Conservation (phyloP, 1,139 yeast genomes). For the Fermentozyma sake region DNA sequence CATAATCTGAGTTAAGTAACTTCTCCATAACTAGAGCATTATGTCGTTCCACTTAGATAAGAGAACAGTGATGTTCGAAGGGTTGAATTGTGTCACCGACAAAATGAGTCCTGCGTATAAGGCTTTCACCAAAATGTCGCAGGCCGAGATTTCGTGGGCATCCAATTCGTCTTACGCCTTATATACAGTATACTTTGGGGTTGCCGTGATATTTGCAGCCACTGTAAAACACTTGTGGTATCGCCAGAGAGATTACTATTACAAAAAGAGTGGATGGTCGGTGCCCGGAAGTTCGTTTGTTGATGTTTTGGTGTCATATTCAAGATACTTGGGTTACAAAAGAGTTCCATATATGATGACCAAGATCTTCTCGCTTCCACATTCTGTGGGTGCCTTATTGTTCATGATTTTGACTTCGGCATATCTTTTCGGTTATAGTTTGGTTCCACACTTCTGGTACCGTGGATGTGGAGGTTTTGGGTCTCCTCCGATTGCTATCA, state of each 20-base stretch:
- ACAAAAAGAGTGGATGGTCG: constrained; percentile 12
- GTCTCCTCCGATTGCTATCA: constrained; percentile 58
- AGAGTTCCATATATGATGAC: constrained; percentile 36
- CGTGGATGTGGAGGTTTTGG: constrained; percentile 57
- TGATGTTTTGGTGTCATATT: constrained; percentile 32
- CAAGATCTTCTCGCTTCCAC: constrained; percentile 45
- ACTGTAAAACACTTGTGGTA: constrained; percentile 37
- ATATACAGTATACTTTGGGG: constrained; percentile 44
- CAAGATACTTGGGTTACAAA: constrained; percentile 47
- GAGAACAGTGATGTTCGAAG: constrained; percentile 24
- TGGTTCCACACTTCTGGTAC: constrained; percentile 52
- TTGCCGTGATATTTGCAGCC: constrained; percentile 33
- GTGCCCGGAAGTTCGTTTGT: constrained; percentile 13
- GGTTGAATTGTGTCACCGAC: constrained; percentile 47
- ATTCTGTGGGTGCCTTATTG: constrained; percentile 45
- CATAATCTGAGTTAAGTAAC: no score
- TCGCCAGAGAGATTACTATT: constrained; percentile 28
- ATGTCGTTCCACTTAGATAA: no score
- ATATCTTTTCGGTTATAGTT: constrained; percentile 43
- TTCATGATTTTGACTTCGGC: constrained; percentile 36
- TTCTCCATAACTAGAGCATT: no score
- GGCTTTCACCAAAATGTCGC: constrained; percentile 26
- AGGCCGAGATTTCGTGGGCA: constrained; percentile 36
- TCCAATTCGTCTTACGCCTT: constrained; percentile 38
- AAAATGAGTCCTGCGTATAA: constrained; percentile 22